Conservation (phyloP, 805 yeast species). For the Tetrapisispora nanseiensis region DNA sequence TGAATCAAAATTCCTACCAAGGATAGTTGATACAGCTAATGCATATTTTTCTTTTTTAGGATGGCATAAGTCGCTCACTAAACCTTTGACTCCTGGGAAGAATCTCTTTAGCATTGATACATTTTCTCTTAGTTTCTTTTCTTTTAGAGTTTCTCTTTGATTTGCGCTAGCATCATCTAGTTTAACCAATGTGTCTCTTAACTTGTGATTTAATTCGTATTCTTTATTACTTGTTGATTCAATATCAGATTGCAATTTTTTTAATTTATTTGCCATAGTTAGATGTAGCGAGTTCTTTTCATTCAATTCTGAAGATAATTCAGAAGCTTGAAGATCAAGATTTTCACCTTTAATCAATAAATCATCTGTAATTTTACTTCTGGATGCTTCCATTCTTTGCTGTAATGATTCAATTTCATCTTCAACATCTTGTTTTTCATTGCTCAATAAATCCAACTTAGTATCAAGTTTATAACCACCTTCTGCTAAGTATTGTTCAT, state of each 20-base stretch:
- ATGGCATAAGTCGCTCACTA: conserved; percentile 67
- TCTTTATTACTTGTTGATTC: conserved; percentile 39
- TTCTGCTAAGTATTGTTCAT: conserved; percentile 44
- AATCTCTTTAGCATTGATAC: conserved; percentile 57
- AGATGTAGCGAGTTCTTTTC: conserved; percentile 29
- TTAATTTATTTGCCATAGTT: conserved; percentile 27
- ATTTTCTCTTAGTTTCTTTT: conserved; percentile 61
- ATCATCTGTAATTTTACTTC: conserved; percentile 27
- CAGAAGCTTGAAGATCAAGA: conserved; percentile 24
- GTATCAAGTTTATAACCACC: conserved; percentile 59
- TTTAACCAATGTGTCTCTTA: conserved; percentile 48
- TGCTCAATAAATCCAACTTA: conserved; percentile 32
- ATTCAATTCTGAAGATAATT: conserved; percentile 30
- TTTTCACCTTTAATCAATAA: conserved; percentile 29
- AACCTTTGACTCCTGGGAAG: conserved; percentile 80
- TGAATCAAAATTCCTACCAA: conserved; percentile 75
- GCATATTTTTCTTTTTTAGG: conserved; percentile 69
- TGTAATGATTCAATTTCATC: conserved; percentile 32
- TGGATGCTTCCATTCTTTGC: conserved; percentile 30
- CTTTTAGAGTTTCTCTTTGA: conserved; percentile 66
- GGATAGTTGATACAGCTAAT: conserved; percentile 59
- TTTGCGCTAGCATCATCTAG: conserved; percentile 67
- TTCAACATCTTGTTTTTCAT: conserved; percentile 37
- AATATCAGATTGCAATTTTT: conserved; percentile 31
- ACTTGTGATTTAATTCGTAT: conserved; percentile 49